These are phyloP conservation scores for Chaetomium strumarium DNA, from an alignment of 2,329 filamentous ascomycete species.

Conservation along the genomic window DNA sequence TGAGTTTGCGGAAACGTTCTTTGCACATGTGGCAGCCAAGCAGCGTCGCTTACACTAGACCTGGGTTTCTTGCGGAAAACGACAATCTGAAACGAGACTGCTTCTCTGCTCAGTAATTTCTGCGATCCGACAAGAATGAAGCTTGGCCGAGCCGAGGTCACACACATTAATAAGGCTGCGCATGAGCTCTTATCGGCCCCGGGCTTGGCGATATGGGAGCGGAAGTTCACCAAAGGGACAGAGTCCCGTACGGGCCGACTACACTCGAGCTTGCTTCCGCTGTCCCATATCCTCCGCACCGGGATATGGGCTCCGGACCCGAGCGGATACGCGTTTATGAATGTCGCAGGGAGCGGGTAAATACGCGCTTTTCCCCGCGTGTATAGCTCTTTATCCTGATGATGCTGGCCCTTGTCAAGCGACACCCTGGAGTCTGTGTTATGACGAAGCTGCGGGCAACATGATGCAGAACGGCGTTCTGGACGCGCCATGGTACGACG, in stretches of 20 bases:
- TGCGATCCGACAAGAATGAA: slow-evolving; percentile 8
- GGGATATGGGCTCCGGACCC: neutral
- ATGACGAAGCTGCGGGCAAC: too few species aligned
- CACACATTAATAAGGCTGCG: slow-evolving; percentile 10
- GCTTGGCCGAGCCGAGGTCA: slow-evolving; percentile 17
- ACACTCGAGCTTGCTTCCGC: neutral
- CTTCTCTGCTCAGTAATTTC: slow-evolving; percentile 12
- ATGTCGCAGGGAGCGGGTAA: neutral
- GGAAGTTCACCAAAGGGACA: neutral
- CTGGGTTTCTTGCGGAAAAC: slow-evolving; percentile 13
- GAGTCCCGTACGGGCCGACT: slow-evolving; percentile 2
- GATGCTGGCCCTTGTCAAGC: too few species aligned
- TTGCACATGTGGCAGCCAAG: slow-evolving; percentile 9
- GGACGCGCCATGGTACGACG: too few species aligned
- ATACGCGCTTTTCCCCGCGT: too few species aligned
- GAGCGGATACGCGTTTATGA: neutral
- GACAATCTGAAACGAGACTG: slow-evolving; percentile 21
- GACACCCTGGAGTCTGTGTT: too few species aligned
- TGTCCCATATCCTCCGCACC: neutral
- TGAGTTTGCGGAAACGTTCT: neutral
- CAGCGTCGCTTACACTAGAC: slow-evolving; percentile 9
- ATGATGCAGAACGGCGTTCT: too few species aligned
- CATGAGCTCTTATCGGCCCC: neutral
- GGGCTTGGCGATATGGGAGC: slow-evolving; percentile 5
- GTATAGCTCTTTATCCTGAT: too few species aligned